phyloP scores from a whole-genome alignment of 1,139 yeast genomes.

The Scheffersomyces illinoinensis region DNA sequence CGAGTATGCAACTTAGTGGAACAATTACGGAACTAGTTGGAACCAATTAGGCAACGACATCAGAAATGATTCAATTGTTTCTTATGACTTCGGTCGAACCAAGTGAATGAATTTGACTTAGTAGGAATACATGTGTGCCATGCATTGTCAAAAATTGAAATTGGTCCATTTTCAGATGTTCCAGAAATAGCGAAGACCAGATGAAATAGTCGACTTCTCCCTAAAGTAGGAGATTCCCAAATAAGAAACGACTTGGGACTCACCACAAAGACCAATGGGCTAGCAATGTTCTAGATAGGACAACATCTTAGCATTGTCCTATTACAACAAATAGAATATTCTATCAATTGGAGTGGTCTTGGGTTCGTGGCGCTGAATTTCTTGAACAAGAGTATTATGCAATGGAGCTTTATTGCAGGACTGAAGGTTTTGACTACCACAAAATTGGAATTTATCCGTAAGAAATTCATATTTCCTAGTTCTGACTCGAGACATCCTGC shows the following conservation, averaged over 20 bases:
- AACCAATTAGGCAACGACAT: too few species aligned
- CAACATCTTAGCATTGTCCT: too few species aligned
- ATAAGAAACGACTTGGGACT: not conserved
- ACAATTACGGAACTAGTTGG: not conserved
- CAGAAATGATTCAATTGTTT: not conserved
- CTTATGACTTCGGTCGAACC: not conserved
- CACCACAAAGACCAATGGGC: too few species aligned
- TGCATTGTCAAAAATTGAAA: not conserved
- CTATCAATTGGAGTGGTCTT: too few species aligned
- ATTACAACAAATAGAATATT: too few species aligned
- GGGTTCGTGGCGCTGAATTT: too few species aligned
- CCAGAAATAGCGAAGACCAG: not conserved
- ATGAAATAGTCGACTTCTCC: not conserved
- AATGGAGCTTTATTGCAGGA: too few species aligned
- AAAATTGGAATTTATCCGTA: too few species aligned
- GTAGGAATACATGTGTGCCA: not conserved
- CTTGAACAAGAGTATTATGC: too few species aligned
- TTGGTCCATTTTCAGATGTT: not conserved
- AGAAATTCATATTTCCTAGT: too few species aligned
- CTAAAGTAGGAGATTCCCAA: not conserved
- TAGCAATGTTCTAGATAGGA: not conserved
- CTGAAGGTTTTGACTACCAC: too few species aligned
- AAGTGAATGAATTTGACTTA: not conserved
- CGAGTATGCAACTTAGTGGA: not conserved
- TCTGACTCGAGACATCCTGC: too few species aligned